Base-by-base conservation (phyloP, 2,329 filamentous ascomycete species). In the Fusarium xylarioides region DNA sequence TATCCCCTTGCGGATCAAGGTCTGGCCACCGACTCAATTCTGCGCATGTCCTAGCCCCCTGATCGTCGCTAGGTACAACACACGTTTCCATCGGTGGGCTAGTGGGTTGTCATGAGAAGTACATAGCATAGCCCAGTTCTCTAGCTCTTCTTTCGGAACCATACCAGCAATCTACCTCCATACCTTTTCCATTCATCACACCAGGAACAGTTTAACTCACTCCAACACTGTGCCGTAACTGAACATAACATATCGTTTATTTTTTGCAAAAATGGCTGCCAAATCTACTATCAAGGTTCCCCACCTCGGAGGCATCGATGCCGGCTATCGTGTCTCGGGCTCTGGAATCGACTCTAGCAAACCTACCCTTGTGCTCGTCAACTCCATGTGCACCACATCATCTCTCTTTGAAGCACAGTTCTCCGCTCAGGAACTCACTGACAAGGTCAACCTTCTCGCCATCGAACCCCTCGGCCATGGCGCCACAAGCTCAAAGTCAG, bases 401-500 rank as follows among this genome's bases (percentile, higher is more conserved):
- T 82, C 85, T 4, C 82, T 87, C 19, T 88, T 85, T 76, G 75
- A 82, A 21, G 71, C 74, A 10, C 85, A 88, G 76, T 85, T 87
- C 66, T 73, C 75, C 34, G 83, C 81, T 78, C 76, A 79, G 53
- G 64, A 71, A 4, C 81, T 88, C 28, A 83, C 82, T 0, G 75
- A 78, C 34, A 80, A 79, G 10, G 81, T 84, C 74, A 88, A 88
- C 73, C 80, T 89, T 11, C 77, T 88, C 11, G 86, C 86, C 47
- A 82, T 89, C 63, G 87, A 88, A 78, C 86, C 85, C 4, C 82
- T 89, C 1, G 87, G 86, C 63, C 86, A 89, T 73, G 86, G 86
- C 68, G 79, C 83, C 21, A 88, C 86, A 4, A 80, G 77, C 62
- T 81, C 76, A 62, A 60, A 77, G n/a, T 74, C 76, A 0, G 85